Evolutionary conservation across 176 grass and related monocot species (phyloP).

Genomic region (Avena sativa): DNA sequence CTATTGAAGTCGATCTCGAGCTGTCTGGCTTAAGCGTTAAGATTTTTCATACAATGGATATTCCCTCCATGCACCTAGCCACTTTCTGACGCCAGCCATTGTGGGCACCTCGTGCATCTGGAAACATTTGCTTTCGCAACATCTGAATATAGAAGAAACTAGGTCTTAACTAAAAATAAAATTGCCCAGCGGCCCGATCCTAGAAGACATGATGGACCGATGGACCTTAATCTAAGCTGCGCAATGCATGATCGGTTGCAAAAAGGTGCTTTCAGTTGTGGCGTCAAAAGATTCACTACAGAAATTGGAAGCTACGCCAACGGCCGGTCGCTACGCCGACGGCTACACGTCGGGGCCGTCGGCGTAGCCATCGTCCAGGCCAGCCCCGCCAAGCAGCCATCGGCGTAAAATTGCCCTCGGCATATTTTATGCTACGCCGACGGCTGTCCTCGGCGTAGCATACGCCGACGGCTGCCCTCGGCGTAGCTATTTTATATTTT

Average conservation of each 20-base stretch:
- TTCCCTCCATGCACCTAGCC: slow-evolving; percentile 13
- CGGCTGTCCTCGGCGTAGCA: too few relatives aligned
- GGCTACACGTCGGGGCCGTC: too few relatives aligned
- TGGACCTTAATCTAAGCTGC: slow-evolving; percentile 10
- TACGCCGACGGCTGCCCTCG: too few relatives aligned
- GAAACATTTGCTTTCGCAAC: background rate
- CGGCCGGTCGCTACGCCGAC: too few relatives aligned
- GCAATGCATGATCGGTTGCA: slow-evolving; percentile 2
- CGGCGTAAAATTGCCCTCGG: too few relatives aligned
- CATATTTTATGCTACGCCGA: too few relatives aligned
- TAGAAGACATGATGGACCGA: background rate
- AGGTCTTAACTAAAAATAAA: background rate
- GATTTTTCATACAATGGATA: slow-evolving; percentile 27
- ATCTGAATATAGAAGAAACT: slow-evolving; percentile 11
- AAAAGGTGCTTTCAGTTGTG: background rate
- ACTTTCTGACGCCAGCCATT: background rate
- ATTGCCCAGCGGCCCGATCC: background rate
- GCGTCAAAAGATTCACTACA: background rate
- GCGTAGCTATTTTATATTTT: too few relatives aligned
- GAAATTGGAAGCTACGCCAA: too few relatives aligned
- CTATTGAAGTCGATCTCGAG: slow-evolving; percentile 17
- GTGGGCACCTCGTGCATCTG: slow-evolving; percentile 42
- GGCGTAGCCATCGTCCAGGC: too few relatives aligned
- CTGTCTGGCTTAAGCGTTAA: slow-evolving; percentile 52
- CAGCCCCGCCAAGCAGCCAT: too few relatives aligned